Conservation (phyloP, 768 basidiomycete species). For the Termitomyces eurrhizus region DNA sequence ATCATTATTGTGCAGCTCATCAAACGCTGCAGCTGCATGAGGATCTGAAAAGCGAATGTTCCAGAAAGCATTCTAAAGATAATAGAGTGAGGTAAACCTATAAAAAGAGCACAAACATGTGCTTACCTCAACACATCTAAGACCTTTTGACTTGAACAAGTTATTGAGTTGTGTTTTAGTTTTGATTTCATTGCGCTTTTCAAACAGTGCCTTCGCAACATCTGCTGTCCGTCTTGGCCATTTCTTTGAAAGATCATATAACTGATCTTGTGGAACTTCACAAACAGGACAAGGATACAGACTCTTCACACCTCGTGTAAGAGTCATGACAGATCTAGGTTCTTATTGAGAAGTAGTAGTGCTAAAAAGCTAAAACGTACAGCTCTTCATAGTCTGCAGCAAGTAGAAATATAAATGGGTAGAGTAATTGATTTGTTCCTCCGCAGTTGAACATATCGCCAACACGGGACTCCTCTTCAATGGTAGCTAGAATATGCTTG, state of each 20-base stretch:
- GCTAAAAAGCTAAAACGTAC: slow-evolving; percentile 17
- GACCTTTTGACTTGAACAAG: slow-evolving; percentile 16
- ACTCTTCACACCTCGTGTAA: slow-evolving; percentile 18
- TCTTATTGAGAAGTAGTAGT: neutral
- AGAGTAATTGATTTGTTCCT: slow-evolving; percentile 13
- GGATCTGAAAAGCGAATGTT: too few relatives aligned
- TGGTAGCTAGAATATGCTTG: slow-evolving; percentile 20
- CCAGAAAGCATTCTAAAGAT: too few relatives aligned
- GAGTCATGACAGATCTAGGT: neutral
- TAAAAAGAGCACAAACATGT: slow-evolving; percentile 4
- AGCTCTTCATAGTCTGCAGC: slow-evolving; percentile 19
- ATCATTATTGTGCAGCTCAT: slow-evolving; percentile 33
- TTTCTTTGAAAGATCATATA: slow-evolving; percentile 16
- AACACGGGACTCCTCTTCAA: slow-evolving; percentile 14
- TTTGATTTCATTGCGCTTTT: slow-evolving; percentile 7
- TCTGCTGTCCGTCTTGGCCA: slow-evolving; percentile 14
- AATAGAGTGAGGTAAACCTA: slow-evolving; percentile 8
- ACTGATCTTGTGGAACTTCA: slow-evolving; percentile 21
- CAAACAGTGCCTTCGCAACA: slow-evolving; percentile 12
- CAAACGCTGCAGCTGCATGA: slow-evolving; percentile 26
- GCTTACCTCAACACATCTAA: slow-evolving; percentile 22
- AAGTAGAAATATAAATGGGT: slow-evolving; percentile 8
- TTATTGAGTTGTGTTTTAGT: slow-evolving; percentile 16
- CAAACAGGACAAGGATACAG: slow-evolving; percentile 31
- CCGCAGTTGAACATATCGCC: slow-evolving; percentile 20